Evolutionary conservation across 306 rosid genomes (phyloP).

Genomic region (Cucurbita maxima): DNA sequence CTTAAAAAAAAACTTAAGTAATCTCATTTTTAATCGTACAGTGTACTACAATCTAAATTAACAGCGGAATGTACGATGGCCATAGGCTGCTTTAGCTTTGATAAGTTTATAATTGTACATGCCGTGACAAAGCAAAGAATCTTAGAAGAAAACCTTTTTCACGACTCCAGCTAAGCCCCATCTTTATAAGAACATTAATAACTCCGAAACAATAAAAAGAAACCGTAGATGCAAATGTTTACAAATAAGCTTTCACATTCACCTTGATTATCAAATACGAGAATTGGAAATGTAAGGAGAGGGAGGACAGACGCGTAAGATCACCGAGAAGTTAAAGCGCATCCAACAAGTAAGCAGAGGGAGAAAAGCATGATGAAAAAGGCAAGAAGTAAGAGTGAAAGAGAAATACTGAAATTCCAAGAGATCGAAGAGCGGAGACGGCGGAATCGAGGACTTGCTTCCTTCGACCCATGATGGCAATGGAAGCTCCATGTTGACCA

Average conservation of each 20-base stretch:
- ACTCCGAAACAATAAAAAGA: background rate
- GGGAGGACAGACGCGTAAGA: too few relatives aligned
- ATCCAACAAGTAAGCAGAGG: too few relatives aligned
- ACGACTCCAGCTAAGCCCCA: background rate
- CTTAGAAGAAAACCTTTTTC: background rate
- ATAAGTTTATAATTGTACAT: background rate
- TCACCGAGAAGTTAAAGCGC: too few relatives aligned
- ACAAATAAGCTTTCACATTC: too few relatives aligned
- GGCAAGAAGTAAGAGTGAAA: background rate
- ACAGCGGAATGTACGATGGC: background rate
- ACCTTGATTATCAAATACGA: too few relatives aligned
- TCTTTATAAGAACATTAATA: background rate
- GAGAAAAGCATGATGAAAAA: too few relatives aligned
- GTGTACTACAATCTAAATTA: background rate
- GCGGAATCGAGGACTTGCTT: constrained; percentile 56
- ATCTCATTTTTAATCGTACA: background rate
- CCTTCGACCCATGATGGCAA: constrained; percentile 87
- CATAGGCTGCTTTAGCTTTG: background rate
- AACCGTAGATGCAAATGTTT: background rate
- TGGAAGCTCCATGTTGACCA: constrained; percentile 82
- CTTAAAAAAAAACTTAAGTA: too few relatives aligned
- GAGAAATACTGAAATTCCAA: constrained; percentile 36
- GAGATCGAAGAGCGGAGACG: constrained; percentile 49
- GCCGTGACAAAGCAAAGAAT: background rate
- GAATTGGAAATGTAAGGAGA: too few relatives aligned